phyloP scores from a whole-genome alignment of 140 eudicot species.

The Eryngium alpinum region DNA sequence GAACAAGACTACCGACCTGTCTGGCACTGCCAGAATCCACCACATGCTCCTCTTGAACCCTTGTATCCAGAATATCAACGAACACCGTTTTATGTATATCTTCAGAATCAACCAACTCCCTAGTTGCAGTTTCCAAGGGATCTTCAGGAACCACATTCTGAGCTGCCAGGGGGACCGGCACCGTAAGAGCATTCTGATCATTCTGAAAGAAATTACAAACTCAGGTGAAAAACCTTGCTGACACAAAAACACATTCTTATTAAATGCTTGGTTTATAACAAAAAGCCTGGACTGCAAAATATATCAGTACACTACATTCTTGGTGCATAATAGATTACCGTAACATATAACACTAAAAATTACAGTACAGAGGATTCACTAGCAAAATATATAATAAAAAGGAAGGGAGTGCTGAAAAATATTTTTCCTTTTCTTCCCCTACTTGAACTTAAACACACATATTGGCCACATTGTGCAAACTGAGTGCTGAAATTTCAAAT shows the following conservation, averaged over 20 bases:
- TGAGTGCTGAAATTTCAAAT: too few relatives aligned
- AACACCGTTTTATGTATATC: background rate
- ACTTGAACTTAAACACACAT: too few relatives aligned
- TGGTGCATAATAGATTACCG: too few relatives aligned
- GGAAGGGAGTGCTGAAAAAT: too few relatives aligned
- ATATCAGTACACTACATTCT: too few relatives aligned
- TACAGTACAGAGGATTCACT: too few relatives aligned
- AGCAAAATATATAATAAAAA: too few relatives aligned
- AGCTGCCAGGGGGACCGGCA: background rate
- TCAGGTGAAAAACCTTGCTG: background rate
- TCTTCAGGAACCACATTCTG: background rate
- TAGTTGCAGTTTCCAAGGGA: background rate
- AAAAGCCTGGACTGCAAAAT: background rate
- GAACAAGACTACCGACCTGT: background rate
- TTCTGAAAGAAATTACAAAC: background rate
- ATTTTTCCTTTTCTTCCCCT: too few relatives aligned
- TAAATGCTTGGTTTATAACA: background rate
- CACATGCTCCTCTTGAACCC: background rate
- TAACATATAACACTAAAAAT: too few relatives aligned
- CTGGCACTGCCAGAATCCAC: background rate
- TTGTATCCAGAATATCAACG: background rate
- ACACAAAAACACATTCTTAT: background rate
- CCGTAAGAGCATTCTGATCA: background rate
- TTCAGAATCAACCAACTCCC: background rate
- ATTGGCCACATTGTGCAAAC: too few relatives aligned